A percentile compares a stretch with the other conserved stretches of the same genome.
Evolutionary conservation across 176 grass and related monocot genomes (phyloP).

Genomic region (Echinochloa phyllopogon): DNA sequence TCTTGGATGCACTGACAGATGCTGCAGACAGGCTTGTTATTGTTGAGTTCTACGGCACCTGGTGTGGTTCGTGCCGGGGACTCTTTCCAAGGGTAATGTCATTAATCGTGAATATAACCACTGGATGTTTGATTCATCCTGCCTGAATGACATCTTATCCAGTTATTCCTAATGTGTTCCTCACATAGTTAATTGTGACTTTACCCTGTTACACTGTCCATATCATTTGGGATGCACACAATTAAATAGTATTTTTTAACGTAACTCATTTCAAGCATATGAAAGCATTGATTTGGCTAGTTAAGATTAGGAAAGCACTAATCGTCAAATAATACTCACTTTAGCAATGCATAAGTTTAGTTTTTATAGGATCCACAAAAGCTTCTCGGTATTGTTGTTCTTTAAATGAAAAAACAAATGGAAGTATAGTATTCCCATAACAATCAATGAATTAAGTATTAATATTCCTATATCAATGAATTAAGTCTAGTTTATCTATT

Average conservation of each 20-base stretch:
- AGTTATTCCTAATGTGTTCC: background rate
- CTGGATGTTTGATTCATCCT: background rate
- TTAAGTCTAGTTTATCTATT: no score
- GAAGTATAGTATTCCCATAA: no score
- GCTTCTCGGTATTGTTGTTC: background rate
- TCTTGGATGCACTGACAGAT: conserved; percentile 82
- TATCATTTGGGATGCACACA: background rate
- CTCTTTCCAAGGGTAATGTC: conserved; percentile 84
- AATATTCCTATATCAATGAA: no score
- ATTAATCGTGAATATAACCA: conserved; percentile 26
- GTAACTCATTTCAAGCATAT: background rate
- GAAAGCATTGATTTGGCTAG: background rate
- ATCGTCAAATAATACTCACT: background rate
- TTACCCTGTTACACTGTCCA: background rate
- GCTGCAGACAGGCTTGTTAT: conserved; percentile 80
- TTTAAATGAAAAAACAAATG: conserved; percentile 6
- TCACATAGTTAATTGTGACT: background rate
- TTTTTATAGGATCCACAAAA: conserved; percentile 24
- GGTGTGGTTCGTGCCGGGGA: conserved; percentile 94
- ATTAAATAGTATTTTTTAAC: conserved; percentile 11
- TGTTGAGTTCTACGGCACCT: conserved; percentile 94
- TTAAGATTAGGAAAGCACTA: background rate
- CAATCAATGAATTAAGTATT: no score
- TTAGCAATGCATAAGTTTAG: conserved; percentile 2
- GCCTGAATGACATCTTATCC: background rate